Percentiles rank a stretch among this genome's conserved stretches.
Evolutionary conservation across 129 eudicot genomes (phyloP).

Genomic region (Flaveria robusta): DNA sequence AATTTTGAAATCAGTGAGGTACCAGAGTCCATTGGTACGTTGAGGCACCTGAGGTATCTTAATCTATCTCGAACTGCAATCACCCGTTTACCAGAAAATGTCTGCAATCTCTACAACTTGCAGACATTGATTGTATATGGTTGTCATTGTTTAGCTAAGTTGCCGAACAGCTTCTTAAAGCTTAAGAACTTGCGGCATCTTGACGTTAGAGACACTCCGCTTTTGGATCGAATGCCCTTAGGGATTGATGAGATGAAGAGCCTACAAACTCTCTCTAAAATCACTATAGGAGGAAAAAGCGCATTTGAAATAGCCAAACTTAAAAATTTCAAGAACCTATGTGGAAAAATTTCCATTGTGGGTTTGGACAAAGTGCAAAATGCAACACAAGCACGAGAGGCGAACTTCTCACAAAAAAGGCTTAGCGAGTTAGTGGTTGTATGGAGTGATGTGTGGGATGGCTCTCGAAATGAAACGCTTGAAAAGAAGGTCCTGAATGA

Average conservation of each 20-base stretch:
- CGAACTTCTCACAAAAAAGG: slow-evolving; percentile 30
- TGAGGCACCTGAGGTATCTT: slow-evolving; percentile 35
- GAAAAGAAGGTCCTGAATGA: slow-evolving; percentile 21
- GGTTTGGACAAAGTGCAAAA: slow-evolving; percentile 39
- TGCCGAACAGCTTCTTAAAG: slow-evolving; percentile 25
- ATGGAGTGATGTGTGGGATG: slow-evolving; percentile 32
- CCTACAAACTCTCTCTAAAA: slow-evolving; percentile 37
- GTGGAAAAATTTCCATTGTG: slow-evolving; percentile 29
- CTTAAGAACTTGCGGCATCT: slow-evolving; percentile 19
- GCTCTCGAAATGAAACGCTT: neutral
- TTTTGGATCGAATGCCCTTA: slow-evolving; percentile 28
- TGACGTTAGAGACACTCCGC: neutral
- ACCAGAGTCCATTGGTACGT: slow-evolving; percentile 10
- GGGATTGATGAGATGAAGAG: slow-evolving; percentile 33
- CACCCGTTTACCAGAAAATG: slow-evolving; percentile 29
- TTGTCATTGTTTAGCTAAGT: slow-evolving; percentile 17
- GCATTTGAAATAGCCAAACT: slow-evolving; percentile 24
- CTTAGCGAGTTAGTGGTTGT: slow-evolving; percentile 32
- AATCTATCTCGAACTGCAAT: slow-evolving; percentile 17
- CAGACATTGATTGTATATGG: slow-evolving; percentile 34
- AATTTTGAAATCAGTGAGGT: neutral
- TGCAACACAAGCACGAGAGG: slow-evolving; percentile 34
- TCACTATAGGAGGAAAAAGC: slow-evolving; percentile 21
- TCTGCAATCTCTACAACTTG: slow-evolving; percentile 31
- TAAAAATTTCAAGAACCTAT: slow-evolving; percentile 15